phyloP scores from a whole-genome alignment of 495 filamentous ascomycete species.

The Penicillium canescens region DNA sequence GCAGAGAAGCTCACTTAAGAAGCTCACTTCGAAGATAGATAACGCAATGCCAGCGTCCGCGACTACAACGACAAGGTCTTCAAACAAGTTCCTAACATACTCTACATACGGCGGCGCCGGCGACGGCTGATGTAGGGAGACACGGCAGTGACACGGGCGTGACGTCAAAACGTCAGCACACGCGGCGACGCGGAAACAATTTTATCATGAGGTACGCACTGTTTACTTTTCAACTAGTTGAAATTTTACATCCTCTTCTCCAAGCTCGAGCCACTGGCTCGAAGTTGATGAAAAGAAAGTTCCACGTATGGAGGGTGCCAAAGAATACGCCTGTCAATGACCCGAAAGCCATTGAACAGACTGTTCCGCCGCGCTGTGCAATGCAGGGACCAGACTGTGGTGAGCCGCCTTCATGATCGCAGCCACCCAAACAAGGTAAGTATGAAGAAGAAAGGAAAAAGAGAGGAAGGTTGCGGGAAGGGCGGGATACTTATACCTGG shows the following conservation, averaged over 20 bases:
- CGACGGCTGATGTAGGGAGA: too few relatives aligned
- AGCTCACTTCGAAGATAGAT: too few relatives aligned
- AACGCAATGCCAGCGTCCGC: too few relatives aligned
- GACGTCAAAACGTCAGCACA: too few relatives aligned
- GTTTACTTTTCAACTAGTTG: too few relatives aligned
- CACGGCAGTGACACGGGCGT: too few relatives aligned
- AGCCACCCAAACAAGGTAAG: slow-evolving; percentile 70
- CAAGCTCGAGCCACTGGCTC: slow-evolving; percentile 46
- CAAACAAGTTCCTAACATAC: too few relatives aligned
- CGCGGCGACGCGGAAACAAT: too few relatives aligned
- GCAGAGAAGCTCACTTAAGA: too few relatives aligned
- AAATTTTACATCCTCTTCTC: slow-evolving; percentile 44
- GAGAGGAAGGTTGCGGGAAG: slow-evolving; percentile 21
- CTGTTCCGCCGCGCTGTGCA: slow-evolving; percentile 72
- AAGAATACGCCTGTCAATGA: slow-evolving; percentile 74
- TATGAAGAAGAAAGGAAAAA: slow-evolving; percentile 64
- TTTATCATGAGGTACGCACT: too few relatives aligned
- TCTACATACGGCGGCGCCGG: too few relatives aligned
- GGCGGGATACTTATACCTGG: slow-evolving; percentile 24
- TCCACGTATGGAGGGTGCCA: slow-evolving; percentile 53
- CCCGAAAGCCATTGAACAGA: slow-evolving; percentile 68
- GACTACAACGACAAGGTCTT: too few relatives aligned
- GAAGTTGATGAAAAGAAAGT: slow-evolving; percentile 59
- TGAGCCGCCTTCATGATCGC: slow-evolving; percentile 62
- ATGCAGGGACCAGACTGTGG: slow-evolving; percentile 70